Evolutionary conservation across 805 yeast species (phyloP), one percentile per base, ranked within the genome.

Genomic region (Cyberlindnera americana): DNA sequence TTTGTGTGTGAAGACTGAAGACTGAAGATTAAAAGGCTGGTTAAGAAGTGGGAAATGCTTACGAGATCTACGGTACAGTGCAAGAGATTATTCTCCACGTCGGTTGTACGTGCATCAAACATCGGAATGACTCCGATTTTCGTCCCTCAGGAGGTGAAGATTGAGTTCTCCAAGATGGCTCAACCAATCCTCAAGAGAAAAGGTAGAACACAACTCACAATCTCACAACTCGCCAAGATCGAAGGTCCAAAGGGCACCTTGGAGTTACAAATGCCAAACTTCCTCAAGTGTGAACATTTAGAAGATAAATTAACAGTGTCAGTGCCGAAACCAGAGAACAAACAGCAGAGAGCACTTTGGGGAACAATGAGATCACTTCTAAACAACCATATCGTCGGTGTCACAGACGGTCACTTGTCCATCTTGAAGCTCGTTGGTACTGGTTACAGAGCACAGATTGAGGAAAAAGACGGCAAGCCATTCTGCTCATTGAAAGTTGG

Each of bases 391-490:
- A 72, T 91, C 21, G 69, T 76, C 26, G 99, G 99, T 37, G 95
- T 89, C 28, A 79, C 88, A 29, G 98, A 90, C 53, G 98, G 98
- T 12, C 98, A 93, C 60, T 64, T 88, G 46, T 78, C 93, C 19
- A 83, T 90, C 40, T 72, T 93, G 48, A 85, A 80, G 64, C 82
- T 93, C 50, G 95, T 88, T 14, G 99, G 99, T 49, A 91, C 98
- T 11, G 99, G 99, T 61, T 93, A 85, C 74, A 81, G 98, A 65
- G 96, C 95, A 3, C 72, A 77, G 45, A 59, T 91, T 15, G 95
- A 86, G 51, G 75, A 74, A 33, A 60, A 57, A 33, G 65, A 69
- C 19, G 69, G 67, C 9, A 63, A 61, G 28, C 70, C 76, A 42
- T 71, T 73, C 59, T 82, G 91, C 14, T 74, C 77, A 44, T 73